Conservation (phyloP, 805 yeast genomes). For the Saccharomycopsis sp. region DNA sequence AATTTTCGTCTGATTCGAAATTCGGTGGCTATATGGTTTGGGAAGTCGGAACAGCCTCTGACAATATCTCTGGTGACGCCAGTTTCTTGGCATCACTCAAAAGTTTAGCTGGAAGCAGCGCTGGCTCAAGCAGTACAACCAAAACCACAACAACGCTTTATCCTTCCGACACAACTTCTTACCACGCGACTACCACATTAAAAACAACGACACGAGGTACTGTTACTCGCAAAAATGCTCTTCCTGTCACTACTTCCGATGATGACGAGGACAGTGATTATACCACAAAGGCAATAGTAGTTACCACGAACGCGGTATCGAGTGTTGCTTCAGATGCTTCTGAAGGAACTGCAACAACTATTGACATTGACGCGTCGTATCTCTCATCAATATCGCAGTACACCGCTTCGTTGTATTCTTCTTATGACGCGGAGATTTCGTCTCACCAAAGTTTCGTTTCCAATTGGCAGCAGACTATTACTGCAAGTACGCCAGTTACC, state of each 20-base stretch:
- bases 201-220: not conserved
- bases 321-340: slow-evolving; percentile 4
- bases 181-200: not conserved
- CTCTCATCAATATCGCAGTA: not conserved
- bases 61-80: slow-evolving; percentile 23
- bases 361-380: not conserved
- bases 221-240: not conserved
- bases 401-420: not conserved
- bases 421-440: not conserved
- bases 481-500: not conserved
- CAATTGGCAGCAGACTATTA: not conserved
- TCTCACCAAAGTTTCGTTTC: not conserved
- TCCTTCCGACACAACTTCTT: not conserved
- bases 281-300: not conserved
- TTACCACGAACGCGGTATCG: not conserved
- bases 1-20: slow-evolving; percentile 1
- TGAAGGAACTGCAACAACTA: slow-evolving; percentile 17
- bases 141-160: not conserved
- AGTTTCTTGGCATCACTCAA: slow-evolving; percentile 6
- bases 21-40: slow-evolving; percentile 20
- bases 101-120: slow-evolving; percentile 9
- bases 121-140: not conserved
- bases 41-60: slow-evolving; percentile 28
- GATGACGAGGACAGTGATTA: slow-evolving; percentile 1
- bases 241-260: slow-evolving; percentile 1